Evolutionary conservation across 495 filamentous ascomycete genomes (phyloP).

Genomic region (Tuber aestivum): DNA sequence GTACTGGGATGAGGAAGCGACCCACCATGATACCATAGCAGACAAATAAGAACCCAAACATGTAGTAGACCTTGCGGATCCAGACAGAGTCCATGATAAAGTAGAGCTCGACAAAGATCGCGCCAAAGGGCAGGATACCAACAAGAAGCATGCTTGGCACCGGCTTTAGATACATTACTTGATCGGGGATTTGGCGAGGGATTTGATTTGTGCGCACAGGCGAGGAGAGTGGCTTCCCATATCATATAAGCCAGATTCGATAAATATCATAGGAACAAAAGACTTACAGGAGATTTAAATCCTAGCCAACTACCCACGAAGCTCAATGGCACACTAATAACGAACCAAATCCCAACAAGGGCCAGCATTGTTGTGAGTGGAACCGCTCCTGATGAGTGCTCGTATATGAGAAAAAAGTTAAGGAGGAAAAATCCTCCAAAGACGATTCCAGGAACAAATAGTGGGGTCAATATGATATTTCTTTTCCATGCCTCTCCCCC

Average conservation of each 20-base stretch:
- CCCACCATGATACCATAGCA: conserved; percentile 84
- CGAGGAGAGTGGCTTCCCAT: conserved; percentile 54
- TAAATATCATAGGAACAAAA: conserved; percentile 36
- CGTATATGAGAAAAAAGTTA: conserved; percentile 92
- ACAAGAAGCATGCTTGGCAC: conserved; percentile 82
- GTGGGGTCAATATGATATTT: conserved; percentile 80
- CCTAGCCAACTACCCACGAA: conserved; percentile 88
- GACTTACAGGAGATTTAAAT: conserved; percentile 59
- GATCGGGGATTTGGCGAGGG: conserved; percentile 85
- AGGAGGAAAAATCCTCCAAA: conserved; percentile 87
- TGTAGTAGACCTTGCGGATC: conserved; percentile 98
- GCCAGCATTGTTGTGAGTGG: conserved; percentile 96
- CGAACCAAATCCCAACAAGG: conserved; percentile 88
- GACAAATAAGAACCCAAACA: conserved; percentile 98
- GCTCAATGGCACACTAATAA: conserved; percentile 87
- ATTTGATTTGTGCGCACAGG: conserved; percentile 97
- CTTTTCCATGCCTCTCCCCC: conserved; percentile 88
- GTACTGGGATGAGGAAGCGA: conserved; percentile 4
- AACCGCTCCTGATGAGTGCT: conserved; percentile 83
- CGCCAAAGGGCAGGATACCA: conserved; percentile 86
- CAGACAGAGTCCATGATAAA: conserved; percentile 98
- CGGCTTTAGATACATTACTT: conserved; percentile 70
- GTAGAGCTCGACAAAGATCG: conserved; percentile 96
- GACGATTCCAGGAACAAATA: conserved; percentile 78
- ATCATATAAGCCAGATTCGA: conserved; percentile 2